Evolutionary conservation across 257 asterid species (phyloP).

Genomic region (Solanum stenotomum): DNA sequence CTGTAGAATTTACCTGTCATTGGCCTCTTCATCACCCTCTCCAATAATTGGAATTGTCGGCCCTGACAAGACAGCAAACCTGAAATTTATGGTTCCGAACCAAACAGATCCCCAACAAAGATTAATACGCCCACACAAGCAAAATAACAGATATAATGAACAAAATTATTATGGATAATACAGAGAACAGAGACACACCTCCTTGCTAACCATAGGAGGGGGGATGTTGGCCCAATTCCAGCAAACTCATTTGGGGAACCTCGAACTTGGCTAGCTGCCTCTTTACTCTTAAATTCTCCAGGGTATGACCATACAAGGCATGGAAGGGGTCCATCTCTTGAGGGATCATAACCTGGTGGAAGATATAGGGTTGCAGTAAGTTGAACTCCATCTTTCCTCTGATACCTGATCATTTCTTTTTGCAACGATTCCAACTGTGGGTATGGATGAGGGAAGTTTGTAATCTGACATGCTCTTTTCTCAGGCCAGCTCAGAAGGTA

Average conservation of each 20-base stretch:
- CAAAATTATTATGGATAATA: background rate
- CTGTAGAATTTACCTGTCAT: slow-evolving; percentile 60
- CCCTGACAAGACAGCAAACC: slow-evolving; percentile 89
- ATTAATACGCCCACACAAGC: background rate
- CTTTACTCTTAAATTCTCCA: slow-evolving; percentile 97
- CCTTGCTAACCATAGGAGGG: slow-evolving; percentile 95
- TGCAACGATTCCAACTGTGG: slow-evolving; percentile 84
- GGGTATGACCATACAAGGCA: slow-evolving; percentile 99
- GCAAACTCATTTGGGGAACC: slow-evolving; percentile 98
- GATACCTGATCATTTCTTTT: slow-evolving; percentile 92
- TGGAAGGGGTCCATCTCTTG: slow-evolving; percentile 93
- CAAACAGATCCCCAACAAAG: background rate
- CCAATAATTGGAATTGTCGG: slow-evolving; percentile 98
- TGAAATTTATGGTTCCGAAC: slow-evolving; percentile 13
- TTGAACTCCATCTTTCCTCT: slow-evolving; percentile 95
- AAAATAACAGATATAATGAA: background rate
- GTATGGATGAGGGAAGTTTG: slow-evolving; percentile 94
- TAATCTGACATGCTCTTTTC: slow-evolving; percentile 70
- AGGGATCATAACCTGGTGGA: slow-evolving; percentile 88
- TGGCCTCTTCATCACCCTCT: slow-evolving; percentile 97
- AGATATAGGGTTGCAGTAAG: slow-evolving; percentile 90
- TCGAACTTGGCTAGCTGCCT: slow-evolving; percentile 97
- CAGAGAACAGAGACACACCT: slow-evolving; percentile 37
- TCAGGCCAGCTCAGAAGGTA: slow-evolving; percentile 79
- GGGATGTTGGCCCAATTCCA: slow-evolving; percentile 93